Evolutionary conservation across 257 asterid species (phyloP), one percentile per base, ranked within the genome.

Genomic region (Solanum ossicruentum): DNA sequence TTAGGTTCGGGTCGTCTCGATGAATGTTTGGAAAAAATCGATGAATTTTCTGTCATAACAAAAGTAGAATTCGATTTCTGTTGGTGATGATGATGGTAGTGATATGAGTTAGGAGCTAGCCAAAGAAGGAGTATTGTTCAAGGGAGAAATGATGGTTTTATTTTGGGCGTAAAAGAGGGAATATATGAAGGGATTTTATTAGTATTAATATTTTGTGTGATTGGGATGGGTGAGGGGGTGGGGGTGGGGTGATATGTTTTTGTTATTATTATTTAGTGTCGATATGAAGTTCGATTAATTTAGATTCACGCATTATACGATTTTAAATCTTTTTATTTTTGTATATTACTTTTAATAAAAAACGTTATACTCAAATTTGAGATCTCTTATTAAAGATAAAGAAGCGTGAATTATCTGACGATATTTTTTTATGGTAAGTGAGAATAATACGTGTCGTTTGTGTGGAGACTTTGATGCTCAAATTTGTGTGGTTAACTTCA

Each of bases 401-500:
- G 41, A 36, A 3, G 4, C 1, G 0, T 36, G 41, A 5, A 36
- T 36, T 5, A 36, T 36, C 41, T 4, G 6, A 36, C 6, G 41
- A 36, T 36, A 4, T 36, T 36, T 36, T 36, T 36, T 36, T 36
- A 36, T 36, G 41, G 41, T 36, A 36, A 3, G 41, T 4, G 92
- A 88, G 91, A 90, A 86, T 28, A 87, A 88, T 89, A 94, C 96
- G 94, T 92, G 95, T 88, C 90, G 77, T 86, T 8, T 77, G 28
- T 39, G 85, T 65, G 69, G 75, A 54, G 10, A 75, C 84, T 57
- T 84, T 82, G 73, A 85, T 73, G 72, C 83, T 92, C 61, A 63
- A 83, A 52, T 88, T 69, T 88, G 85, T 88, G 91, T 91, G 92
- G 91, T 85, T 84, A 84, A 66, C 32, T 85, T 57, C 78, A 52